Evolutionary conservation across 805 yeast species (phyloP).

Genomic region (Sugiyamaella mastotermitis): DNA sequence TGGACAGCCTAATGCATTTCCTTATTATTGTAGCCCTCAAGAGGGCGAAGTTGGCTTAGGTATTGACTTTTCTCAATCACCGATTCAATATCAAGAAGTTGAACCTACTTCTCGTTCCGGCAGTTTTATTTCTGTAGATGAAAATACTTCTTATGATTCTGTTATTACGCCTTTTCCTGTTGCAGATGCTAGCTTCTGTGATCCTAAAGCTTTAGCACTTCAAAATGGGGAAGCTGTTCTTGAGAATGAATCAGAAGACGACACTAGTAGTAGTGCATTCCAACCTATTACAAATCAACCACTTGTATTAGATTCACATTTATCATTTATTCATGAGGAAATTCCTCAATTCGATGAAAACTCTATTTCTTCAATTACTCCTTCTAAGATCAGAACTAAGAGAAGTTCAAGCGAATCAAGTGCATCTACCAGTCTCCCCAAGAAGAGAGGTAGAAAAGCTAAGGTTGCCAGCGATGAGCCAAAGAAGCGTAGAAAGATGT

Average conservation of each 20-base stretch:
- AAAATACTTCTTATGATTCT: neutral
- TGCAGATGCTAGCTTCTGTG: slow-evolving; percentile 15
- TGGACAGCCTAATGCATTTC: too few relatives aligned
- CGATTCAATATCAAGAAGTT: slow-evolving; percentile 6
- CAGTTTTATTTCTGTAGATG: too few relatives aligned
- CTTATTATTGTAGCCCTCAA: slow-evolving; percentile 2
- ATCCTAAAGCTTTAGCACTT: slow-evolving; percentile 18
- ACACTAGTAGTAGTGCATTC: neutral
- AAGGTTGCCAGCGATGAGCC: neutral
- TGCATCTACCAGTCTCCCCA: neutral
- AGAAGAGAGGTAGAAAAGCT: neutral
- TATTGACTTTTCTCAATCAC: slow-evolving; percentile 8
- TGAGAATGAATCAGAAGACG: too few relatives aligned
- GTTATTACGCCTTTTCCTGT: neutral
- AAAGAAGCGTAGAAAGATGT: slow-evolving; percentile 3
- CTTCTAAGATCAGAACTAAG: neutral
- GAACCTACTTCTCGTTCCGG: too few relatives aligned
- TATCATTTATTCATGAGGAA: slow-evolving; percentile 1
- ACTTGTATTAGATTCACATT: neutral
- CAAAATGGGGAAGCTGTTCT: too few relatives aligned
- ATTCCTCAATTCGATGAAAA: neutral
- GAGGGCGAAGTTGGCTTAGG: slow-evolving; percentile 8
- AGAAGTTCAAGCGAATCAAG: neutral
- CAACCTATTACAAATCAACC: neutral
- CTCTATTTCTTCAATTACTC: neutral